Conservation (phyloP, 768 basidiomycete genomes). For the Albatrellus ellisii region DNA sequence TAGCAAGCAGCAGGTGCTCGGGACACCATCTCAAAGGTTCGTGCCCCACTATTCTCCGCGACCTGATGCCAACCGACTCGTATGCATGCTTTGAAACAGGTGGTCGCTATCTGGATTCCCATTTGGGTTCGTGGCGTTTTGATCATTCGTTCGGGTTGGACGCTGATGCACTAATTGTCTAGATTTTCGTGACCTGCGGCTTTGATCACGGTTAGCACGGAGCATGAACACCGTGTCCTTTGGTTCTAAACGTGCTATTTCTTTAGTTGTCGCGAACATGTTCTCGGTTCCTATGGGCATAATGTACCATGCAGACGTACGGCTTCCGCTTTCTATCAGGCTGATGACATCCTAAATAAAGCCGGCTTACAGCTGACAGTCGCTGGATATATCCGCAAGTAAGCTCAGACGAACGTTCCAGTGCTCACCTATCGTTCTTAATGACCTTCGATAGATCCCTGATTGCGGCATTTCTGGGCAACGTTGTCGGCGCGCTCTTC, state of each 20-base stretch:
- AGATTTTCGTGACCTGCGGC: slow-evolving; percentile 60
- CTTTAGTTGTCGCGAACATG: slow-evolving; percentile 60
- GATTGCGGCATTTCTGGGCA: slow-evolving; percentile 53
- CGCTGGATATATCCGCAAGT: slow-evolving; percentile 56
- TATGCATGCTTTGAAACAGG: slow-evolving; percentile 18
- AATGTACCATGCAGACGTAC: slow-evolving; percentile 53
- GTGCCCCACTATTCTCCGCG: neutral
- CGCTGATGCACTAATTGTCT: neutral
- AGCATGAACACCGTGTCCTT: neutral
- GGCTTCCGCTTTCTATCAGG: slow-evolving; percentile 14
- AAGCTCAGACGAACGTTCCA: slow-evolving; percentile 15
- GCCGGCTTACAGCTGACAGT: slow-evolving; percentile 28
- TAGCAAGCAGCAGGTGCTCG: slow-evolving; percentile 60
- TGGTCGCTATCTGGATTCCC: slow-evolving; percentile 58
- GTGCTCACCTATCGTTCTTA: slow-evolving; percentile 26
- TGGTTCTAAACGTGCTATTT: neutral
- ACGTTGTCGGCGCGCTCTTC: slow-evolving; percentile 49
- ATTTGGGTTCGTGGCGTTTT: slow-evolving; percentile 43
- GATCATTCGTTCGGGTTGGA: too few relatives aligned
- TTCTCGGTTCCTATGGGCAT: slow-evolving; percentile 59
- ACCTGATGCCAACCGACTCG: neutral
- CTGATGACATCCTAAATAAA: neutral
- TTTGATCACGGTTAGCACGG: slow-evolving; percentile 49
- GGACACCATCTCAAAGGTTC: slow-evolving; percentile 57
- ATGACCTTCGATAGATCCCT: slow-evolving; percentile 30